Percentiles rank a stretch among this genome's conserved stretches.
Conservation (phyloP, 176 grass and related monocot genomes). For the Zea mays region DNA sequence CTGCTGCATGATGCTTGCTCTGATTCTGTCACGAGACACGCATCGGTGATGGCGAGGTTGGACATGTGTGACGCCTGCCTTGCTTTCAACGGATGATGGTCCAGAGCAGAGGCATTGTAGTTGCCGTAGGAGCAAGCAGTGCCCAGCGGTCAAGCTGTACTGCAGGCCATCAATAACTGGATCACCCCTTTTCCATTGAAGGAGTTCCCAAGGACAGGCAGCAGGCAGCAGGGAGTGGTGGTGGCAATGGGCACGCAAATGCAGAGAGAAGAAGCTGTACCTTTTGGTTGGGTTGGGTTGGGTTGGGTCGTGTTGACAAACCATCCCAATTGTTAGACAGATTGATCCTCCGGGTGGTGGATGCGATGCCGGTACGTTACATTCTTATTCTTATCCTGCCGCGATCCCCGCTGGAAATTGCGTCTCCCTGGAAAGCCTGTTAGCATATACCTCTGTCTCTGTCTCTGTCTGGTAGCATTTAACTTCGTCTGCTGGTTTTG, state of each 20-base stretch:
- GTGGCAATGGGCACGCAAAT: too few species aligned
- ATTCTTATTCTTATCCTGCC: conserved; percentile 7
- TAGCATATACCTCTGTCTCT: not conserved
- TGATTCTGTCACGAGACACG: not conserved
- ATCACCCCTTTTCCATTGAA: not conserved
- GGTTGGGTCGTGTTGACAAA: not conserved
- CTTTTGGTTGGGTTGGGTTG: not conserved
- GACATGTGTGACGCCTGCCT: not conserved
- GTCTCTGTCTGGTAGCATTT: not conserved
- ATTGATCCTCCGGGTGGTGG: too few species aligned
- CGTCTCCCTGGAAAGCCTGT: not conserved
- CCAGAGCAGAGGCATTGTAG: conserved; percentile 18
- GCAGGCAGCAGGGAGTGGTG: too few species aligned
- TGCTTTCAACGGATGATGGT: conserved; percentile 20
- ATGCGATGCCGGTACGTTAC: not conserved
- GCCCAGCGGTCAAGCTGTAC: not conserved
- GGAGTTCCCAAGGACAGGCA: conserved; percentile 18
- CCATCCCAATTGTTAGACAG: not conserved
- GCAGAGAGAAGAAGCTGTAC: not conserved
- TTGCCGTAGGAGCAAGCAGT: conserved; percentile 14
- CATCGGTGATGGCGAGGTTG: not conserved
- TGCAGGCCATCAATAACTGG: conserved; percentile 3
- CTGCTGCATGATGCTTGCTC: conserved; percentile 4
- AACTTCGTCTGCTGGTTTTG: not conserved
- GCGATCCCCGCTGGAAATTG: not conserved